These are phyloP conservation scores for Herpotrichia juniperi DNA, from an alignment of 2,329 filamentous ascomycete genomes.

Conservation along the genomic window DNA sequence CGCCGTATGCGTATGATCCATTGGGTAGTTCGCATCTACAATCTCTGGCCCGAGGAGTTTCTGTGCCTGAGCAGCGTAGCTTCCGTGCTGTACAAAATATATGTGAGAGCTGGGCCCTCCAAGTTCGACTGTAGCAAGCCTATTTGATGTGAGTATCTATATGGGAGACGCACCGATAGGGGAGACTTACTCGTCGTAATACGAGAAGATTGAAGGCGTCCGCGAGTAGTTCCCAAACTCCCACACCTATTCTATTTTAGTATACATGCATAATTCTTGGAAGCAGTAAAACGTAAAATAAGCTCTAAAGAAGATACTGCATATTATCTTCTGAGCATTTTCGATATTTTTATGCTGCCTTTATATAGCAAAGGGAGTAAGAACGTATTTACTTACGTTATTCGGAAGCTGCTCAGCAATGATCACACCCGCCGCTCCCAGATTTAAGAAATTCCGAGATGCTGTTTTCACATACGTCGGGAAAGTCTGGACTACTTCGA, in stretches of 20 bases:
- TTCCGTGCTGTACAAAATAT: conserved; percentile 62
- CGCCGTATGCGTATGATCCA: conserved; percentile 32
- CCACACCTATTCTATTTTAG: too few relatives aligned
- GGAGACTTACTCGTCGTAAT: conserved; percentile 16
- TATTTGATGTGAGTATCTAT: conserved; percentile 5
- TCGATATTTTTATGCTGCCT: too few relatives aligned
- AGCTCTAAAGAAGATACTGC: too few relatives aligned
- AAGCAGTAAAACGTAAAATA: too few relatives aligned
- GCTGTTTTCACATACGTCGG: conserved; percentile 64
- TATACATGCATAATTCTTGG: too few relatives aligned
- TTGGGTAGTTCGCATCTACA: conserved; percentile 27
- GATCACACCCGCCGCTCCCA: conserved; percentile 63
- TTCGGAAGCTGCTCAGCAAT: conserved; percentile 61
- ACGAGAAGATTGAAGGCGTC: conserved; percentile 58
- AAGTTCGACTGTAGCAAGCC: conserved; percentile 48
- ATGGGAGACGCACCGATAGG: too few relatives aligned
- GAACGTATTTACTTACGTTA: too few relatives aligned
- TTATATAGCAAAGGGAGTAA: too few relatives aligned
- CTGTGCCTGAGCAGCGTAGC: conserved; percentile 56
- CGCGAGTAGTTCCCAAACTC: conserved; percentile 59
- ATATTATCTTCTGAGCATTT: too few relatives aligned
- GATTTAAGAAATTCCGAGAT: conserved; percentile 56
- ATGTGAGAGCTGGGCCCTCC: conserved; percentile 24
- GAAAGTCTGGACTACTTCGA: conserved; percentile 65
- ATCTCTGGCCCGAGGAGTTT: conserved; percentile 18